Base-by-base conservation (phyloP, 2,329 filamentous ascomycete genomes). In the Lizonia empirigonia region DNA sequence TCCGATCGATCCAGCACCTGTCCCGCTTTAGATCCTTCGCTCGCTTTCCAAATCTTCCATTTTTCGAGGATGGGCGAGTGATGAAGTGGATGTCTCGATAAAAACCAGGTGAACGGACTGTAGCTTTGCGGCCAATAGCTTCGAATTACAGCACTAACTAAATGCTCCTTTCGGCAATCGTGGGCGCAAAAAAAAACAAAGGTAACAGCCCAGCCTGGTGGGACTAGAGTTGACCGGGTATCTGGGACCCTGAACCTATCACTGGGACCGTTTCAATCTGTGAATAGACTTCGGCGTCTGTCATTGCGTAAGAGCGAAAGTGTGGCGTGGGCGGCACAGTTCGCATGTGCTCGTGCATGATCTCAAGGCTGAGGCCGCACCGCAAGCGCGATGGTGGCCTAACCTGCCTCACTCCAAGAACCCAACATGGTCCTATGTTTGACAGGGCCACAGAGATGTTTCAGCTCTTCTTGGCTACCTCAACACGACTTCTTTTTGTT, bases 161-260 rank as follows among this genome's bases (percentile, higher is more conserved):
- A 44, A n/a, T 33, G 12, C 18, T 44, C 29, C 26, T 40, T 47
- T 42, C 12, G 37, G 16, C 7, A 29, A 38, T 37, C 27, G 33
- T 13, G 19, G 27, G 36, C 19, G 33, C 42, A 15, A 30, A 52
- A 30, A 52, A 52, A 52, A 52, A 38, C 33, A 52, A 46, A 29
- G 16, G 19, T 29, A 34, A 23, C 23, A 29, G 37, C 19, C 49
- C 49, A 26, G 23, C 4, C 23, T 44, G 29, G 23, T 13, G 22
- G 34, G 15, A 22, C 7, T 27, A 27, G 40, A 27, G 35, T 18
- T 22, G 20, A 16, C 32, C 6, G 12, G 16, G 37, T 29, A 44
- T 38, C 27, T 47, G 38, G 22, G 39, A 38, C 42, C 49, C 38
- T 52, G 41, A 32, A 42, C 27, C 36, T 34, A 52, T 52, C 49